Base-by-base conservation (phyloP, 169 alveolate genomes). In the Eimeria necatrix region DNA sequence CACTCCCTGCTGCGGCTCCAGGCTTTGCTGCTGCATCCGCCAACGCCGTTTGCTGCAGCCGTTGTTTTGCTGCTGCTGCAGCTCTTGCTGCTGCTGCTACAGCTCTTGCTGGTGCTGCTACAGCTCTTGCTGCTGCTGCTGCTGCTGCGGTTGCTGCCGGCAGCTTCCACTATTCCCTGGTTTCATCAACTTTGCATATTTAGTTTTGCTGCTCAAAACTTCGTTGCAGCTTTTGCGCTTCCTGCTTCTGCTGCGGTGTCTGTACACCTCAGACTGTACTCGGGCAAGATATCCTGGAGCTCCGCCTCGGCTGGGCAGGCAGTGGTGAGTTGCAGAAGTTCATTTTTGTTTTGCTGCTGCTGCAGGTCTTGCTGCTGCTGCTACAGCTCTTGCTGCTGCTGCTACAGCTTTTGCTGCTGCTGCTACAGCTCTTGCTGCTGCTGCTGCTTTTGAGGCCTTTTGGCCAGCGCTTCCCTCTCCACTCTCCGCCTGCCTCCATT, bases 251-350 rank as follows among this genome's bases (percentile, higher is more conserved):
- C 22, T 41, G 4, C 60, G 18, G 48, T 68, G n/a, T 68, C 26
- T 48, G 26, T 32, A 22, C 46, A 10, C 51, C 53, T 22, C 90
- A 91, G 95, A 59, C 48, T 91, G 64, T 91, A 73, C 53, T 91
- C 95, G n/a, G 95, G 95, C 14, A 91, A 91, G 90, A 91, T 91
- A 70, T 91, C 95, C 22, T 91, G 95, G 95, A 90, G 95, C 64
- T 91, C 95, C n/a, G 88, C 89, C 12, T 73, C 90, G 16, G 90
- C 53, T 26, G 90, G 85, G 41, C 95, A 91, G 53, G 95, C 95
- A n/a, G 95, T 91, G 59, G 95, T 91, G 56, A 53, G 95, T 59
- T 59, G 0, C 22, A 59, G 20, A 16, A 20, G 26, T 61, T 61
- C 73, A 20, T 73, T 24, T 73, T 32, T 32, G 56, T 73, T 24